Base-by-base conservation (phyloP, 1,284 basidiomycete species). In the Hortiboletus rubellus region DNA sequence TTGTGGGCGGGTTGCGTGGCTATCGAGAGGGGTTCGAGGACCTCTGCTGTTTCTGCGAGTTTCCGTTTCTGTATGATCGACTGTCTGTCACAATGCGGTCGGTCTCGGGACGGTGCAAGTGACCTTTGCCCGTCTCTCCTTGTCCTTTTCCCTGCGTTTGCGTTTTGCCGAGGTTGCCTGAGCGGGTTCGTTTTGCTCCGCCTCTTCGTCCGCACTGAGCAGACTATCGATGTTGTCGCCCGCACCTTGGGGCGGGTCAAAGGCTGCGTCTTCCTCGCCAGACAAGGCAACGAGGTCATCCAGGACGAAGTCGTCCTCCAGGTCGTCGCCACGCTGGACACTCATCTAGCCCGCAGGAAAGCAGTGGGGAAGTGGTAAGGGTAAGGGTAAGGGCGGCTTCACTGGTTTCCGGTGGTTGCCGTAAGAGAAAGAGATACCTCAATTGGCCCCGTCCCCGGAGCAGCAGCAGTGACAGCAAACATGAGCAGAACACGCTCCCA, bases 281-380 rank as follows among this genome's bases (percentile, higher is more conserved):
- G 84, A 86, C 15, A 82, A 71, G 1, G 82, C 84, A 1, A 90
- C 81, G 24, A 83, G 75, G 49, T 88, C 86, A 62, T 93, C 91
- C 33, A 81, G 80, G 42, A 89, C 76, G 68, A 89, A 91, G 65
- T 92, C 89, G 66, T 93, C 91, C 44, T 88, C 87, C 18, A 93
- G 79, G 74, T 89, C 89, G 77, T 94, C 92, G 44, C 87, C 88
- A 54, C 76, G 71, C 60, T 72, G 72, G 48, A 54, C 67, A 60
- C 60, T 65, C 74, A 77, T 74, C 73, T 69, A 67, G 10, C n/a
- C 9, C 3, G 47, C 46, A 31, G 42, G 31, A 22, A n/a, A 27
- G 42, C 10, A 24, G 42, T 46, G 38, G 44, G 30, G 40, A 24
- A 27, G 27, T 27, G 27, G 27, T 27, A 27, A 27, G 27, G 27